A percentile compares a stretch with the other conserved stretches of the same genome.
These are phyloP conservation scores for Escallonia herrerae DNA, from an alignment of 129 eudicot genomes.

Conservation along the genomic window DNA sequence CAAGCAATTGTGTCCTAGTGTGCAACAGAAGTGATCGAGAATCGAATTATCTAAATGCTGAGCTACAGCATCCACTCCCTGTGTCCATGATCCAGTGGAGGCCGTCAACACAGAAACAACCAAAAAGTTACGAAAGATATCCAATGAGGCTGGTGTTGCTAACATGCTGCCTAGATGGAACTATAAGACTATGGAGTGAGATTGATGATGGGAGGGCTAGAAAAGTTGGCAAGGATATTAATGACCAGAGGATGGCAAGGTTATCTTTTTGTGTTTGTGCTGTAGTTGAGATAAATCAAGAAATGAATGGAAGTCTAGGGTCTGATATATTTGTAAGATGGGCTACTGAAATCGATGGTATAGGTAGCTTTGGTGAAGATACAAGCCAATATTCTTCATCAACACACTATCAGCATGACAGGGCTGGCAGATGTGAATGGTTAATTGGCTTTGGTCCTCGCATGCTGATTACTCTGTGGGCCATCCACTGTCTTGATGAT, in stretches of 20 bases:
- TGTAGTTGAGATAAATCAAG: constrained; percentile 74
- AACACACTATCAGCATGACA: constrained; percentile 40
- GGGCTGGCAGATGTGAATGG: constrained; percentile 88
- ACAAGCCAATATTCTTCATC: constrained; percentile 40
- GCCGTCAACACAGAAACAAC: constrained; percentile 46
- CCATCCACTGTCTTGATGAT: constrained; percentile 93
- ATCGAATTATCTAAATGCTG: constrained; percentile 40
- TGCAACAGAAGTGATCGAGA: constrained; percentile 35
- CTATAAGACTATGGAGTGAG: constrained; percentile 90
- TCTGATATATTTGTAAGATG: constrained; percentile 59
- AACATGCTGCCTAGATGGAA: constrained; percentile 85
- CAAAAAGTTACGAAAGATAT: constrained; percentile 27
- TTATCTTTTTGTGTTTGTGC: constrained; percentile 74
- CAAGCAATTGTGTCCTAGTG: constrained; percentile 42
- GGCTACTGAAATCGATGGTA: constrained; percentile 63
- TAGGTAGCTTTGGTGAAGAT: constrained; percentile 31
- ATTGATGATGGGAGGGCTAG: constrained; percentile 61
- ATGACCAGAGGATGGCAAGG: constrained; percentile 42
- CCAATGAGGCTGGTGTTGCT: constrained; percentile 48
- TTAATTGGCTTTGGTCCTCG: constrained; percentile 74
- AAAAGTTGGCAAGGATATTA: constrained; percentile 39
- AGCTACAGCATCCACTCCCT: constrained; percentile 72
- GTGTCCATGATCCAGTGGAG: constrained; percentile 91
- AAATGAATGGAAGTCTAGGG: constrained; percentile 58
- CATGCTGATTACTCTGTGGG: constrained; percentile 59